Evolutionary conservation across 257 asterid species (phyloP), one percentile per base, ranked within the genome.

Genomic region (Mitragyna speciosa): DNA sequence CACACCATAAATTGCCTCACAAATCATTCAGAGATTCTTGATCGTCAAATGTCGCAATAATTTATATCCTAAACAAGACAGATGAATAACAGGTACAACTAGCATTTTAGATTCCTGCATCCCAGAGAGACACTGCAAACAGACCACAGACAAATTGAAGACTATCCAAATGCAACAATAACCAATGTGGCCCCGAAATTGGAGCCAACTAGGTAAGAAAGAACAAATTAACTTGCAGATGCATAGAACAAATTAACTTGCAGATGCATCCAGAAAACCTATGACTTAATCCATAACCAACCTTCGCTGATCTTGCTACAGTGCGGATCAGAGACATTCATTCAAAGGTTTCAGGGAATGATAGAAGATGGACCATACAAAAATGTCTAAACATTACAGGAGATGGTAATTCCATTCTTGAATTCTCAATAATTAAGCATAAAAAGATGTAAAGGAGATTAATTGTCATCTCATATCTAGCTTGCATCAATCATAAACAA

Each of bases 371-470:
- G 69, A 56, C 33, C 24, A 16, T 64, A 54, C 51, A 24, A n/a
- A 49, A 24, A 51, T 75, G 79, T 12, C 47, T 22, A 61, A 61
- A 45, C 20, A 39, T 65, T 19, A 59, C 77, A 79, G n/a, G 17
- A 51, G 30, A 58, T 71, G 28, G 51, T 20, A 47, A 31, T 54
- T 64, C 15, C 39, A 70, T 76, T 20, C 69, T 54, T 33, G 28
- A 59, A 26, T 68, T 73, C 12, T 59, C 64, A 81, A 73, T 11
- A 39, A 68, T 56, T 66, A 65, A 45, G 75, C 80, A 77, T 66
- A 22, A 59, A 17, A 31, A 56, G 22, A 8, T n/a, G 36, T 12
- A 80, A 80, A 24, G 75, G 78, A 69, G 80, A 58, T 77, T 30
- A 10, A 39, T 73, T 4, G 33, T 56, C n/a, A 26, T 72, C 52